A percentile compares a stretch with the other conserved stretches of the same genome.
phyloP scores from a whole-genome alignment of 148 eudicot genomes.

The Rhododendron simsii region DNA sequence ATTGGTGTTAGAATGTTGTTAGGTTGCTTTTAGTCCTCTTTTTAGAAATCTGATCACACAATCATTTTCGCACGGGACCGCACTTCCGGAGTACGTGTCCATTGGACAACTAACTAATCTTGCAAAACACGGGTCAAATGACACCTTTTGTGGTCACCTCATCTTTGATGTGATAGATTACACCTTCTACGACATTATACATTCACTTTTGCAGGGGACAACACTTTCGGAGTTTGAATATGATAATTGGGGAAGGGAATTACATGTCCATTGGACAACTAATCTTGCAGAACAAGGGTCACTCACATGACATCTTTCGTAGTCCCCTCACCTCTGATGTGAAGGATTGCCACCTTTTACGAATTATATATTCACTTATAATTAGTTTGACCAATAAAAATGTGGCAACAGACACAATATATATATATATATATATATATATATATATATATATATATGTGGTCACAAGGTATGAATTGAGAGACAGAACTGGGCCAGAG shows the following conservation, averaged over 20 bases:
- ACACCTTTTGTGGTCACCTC: not conserved
- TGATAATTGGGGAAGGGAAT: not conserved
- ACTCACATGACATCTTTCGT: not conserved
- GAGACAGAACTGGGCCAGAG: slow-evolving; percentile 8
- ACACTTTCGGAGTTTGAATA: not conserved
- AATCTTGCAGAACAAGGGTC: not conserved
- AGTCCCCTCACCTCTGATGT: not conserved
- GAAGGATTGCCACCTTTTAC: not conserved
- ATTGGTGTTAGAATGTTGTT: slow-evolving; percentile 8
- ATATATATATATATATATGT: not conserved
- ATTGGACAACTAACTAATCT: not conserved
- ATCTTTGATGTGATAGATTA: not conserved
- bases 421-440: slow-evolving; percentile 8
- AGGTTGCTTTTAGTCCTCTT: not conserved
- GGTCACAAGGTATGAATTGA: not conserved
- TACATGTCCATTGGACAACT: not conserved
- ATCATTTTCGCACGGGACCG: not conserved
- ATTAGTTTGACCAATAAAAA: not conserved
- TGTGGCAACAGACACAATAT: not conserved
- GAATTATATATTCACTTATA: not conserved
- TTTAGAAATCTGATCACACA: not conserved
- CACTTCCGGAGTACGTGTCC: not conserved
- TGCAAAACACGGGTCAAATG: not conserved
- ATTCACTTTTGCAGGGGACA: too few species aligned
- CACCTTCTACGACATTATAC: not conserved